Evolutionary conservation across 202 grass and related monocot species (phyloP), one percentile per base, ranked within the genome.

Genomic region (Tripidium arundinaceum): DNA sequence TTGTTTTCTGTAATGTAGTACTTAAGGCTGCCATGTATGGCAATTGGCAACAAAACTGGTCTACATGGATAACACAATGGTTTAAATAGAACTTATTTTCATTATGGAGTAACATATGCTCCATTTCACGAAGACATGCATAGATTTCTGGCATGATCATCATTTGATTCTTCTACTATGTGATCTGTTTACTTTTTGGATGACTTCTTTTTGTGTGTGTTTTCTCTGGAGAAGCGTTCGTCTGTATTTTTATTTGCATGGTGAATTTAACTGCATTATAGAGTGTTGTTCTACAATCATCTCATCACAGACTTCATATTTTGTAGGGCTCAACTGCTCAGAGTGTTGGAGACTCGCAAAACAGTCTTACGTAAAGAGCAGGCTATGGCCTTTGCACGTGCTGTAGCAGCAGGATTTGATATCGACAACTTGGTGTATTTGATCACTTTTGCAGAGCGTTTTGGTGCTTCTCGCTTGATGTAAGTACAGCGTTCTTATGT

Each of bases 361-460:
- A 93, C 65, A 54, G 92, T 96, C 21, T 80, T 99, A 33, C 76
- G 80, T 55, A 99, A 99, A 90, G 92, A 99, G 75, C 92, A 99
- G 82, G 96, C 90, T 70, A 99, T 99, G 96, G 96, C 96, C 40
- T 99, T 99, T 91, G 96, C 96, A 40, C 90, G 96, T 45, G 88
- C 96, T 83, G 74, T 89, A 62, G 96, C 96, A 54, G 96, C 90
- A 72, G 92, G 90, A 19, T 99, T 99, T 77, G 90, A 99, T 75
- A 96, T 96, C 36, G 92, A 99, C 52, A 93, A 89, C 74, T 75
- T 99, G 78, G 75, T 83, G 28, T 76, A 86, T 79, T 80, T 99
- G 79, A 85, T 91, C 69, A 83, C 89, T 68, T 99, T 99, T 83
- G 89, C 96, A 37, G 88, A 96, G 59, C 72, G 65, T 77, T 99